Base-by-base conservation (phyloP, 2,329 filamentous ascomycete genomes). In the Alternaria triticina region DNA sequence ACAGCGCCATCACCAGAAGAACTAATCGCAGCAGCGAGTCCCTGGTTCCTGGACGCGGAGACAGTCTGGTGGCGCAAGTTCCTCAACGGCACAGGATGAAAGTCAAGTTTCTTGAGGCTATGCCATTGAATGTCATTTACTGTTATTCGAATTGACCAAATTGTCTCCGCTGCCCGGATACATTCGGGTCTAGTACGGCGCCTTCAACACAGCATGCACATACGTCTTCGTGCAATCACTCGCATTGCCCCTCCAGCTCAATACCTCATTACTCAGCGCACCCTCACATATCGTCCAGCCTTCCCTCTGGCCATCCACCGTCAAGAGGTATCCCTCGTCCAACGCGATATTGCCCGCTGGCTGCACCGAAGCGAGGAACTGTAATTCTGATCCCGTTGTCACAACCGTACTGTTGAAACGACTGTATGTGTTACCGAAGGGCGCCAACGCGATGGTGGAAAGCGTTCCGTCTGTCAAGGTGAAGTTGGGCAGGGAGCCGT, bases 21-120 rank as follows among this genome's bases (percentile, higher is more conserved):
- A 33, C 43, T 77, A 17, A 68, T 77, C 12, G 70, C 73, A 13
- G 66, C 70, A 33, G 71, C 65, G n/a, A 70, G 63, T 17, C 77
- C 75, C n/a, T 79, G 76, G 76, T 77, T 74, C 28, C 45, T 79
- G 17, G 77, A 79, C 46, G 68, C 71, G 0, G 76, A 78, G 46
- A 77, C 73, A 40, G 65, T 78, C 8, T 79, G 77, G 76, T 77
- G 69, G 69, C 61, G 77, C 47, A 71, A 69, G 57, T 74, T 77
- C 30, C 65, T 64, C 33, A 64, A 74, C 58, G 68, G 65, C 17
- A 61, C 66, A 90, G 62, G 92, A 92, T 62, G 40, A 51, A 15
- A 9, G 4, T 15, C 22, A 46, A 13, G 3, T 22, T 10, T 40
- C 0, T 17, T 40, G 36, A 11, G 36, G 9, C 15, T 17, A 40